Conservation (phyloP, 1,284 basidiomycete species). For the Ganoderma resinaceum region DNA sequence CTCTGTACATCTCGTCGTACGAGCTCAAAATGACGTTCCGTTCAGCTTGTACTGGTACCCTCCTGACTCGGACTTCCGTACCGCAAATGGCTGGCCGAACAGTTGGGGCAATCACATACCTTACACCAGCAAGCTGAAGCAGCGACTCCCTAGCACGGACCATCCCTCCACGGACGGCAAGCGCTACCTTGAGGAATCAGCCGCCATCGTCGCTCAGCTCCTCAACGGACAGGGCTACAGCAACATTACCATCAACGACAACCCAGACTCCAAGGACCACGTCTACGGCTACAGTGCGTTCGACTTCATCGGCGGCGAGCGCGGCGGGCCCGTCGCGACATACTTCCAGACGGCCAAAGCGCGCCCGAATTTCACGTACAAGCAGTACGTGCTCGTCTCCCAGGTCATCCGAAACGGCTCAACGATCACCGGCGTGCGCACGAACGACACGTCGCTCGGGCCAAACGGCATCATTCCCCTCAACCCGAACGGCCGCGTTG, state of each 20-base stretch:
- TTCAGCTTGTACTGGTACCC: conserved; percentile 66
- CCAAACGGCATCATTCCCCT: conserved; percentile 62
- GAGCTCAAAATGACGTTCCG: background rate
- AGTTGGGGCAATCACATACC: conserved; percentile 59
- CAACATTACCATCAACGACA: conserved; percentile 61
- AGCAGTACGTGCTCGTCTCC: conserved; percentile 54
- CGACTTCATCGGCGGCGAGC: conserved; percentile 65
- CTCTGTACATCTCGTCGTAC: background rate
- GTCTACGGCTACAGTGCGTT: conserved; percentile 64
- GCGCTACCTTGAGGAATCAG: conserved; percentile 62
- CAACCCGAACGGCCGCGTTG: conserved; percentile 63
- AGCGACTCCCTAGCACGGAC: conserved; percentile 64
- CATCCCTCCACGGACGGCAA: conserved; percentile 67
- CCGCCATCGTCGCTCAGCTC: conserved; percentile 51
- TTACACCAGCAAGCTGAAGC: conserved; percentile 56
- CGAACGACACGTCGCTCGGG: conserved; percentile 63
- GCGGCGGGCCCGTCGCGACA: conserved; percentile 64
- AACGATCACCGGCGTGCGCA: conserved; percentile 64
- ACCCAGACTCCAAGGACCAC: conserved; percentile 63
- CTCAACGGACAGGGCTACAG: conserved; percentile 56
- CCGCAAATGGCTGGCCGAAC: conserved; percentile 58
- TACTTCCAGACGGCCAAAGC: conserved; percentile 63
- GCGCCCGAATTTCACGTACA: conserved; percentile 62
- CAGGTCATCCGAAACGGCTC: conserved; percentile 66
- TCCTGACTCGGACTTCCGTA: conserved; percentile 57